Conservation (phyloP, 331 rosid species). For the Erythrophleum ivorense region DNA sequence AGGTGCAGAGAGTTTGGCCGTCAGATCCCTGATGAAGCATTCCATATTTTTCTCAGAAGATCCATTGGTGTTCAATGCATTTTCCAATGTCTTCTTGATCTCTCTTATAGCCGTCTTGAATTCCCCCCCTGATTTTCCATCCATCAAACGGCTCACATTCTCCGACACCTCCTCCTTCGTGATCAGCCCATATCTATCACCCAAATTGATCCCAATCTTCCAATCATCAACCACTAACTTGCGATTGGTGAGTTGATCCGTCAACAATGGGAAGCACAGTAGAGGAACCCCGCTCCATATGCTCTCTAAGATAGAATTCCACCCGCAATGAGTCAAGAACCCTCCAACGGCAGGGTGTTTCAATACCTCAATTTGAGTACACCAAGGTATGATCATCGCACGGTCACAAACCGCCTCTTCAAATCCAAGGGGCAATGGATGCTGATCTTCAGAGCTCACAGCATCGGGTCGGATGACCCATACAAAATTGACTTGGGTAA, state of each 20-base stretch:
- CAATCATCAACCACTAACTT: slow-evolving; percentile 67
- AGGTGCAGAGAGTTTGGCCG: background rate
- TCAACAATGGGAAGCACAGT: slow-evolving; percentile 62
- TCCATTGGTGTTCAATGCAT: slow-evolving; percentile 51
- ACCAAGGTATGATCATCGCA: slow-evolving; percentile 63
- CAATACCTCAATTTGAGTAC: slow-evolving; percentile 57
- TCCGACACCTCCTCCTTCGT: slow-evolving; percentile 42
- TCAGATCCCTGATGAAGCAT: slow-evolving; percentile 48
- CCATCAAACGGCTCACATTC: slow-evolving; percentile 52
- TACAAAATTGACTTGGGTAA: slow-evolving; percentile 52
- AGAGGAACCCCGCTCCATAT: slow-evolving; percentile 63
- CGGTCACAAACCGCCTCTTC: slow-evolving; percentile 43
- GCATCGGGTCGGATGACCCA: slow-evolving; percentile 65
- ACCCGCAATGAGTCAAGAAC: slow-evolving; percentile 68
- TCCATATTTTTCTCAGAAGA: slow-evolving; percentile 51
- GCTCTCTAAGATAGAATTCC: slow-evolving; percentile 69
- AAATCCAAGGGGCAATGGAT: slow-evolving; percentile 56
- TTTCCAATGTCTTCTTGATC: slow-evolving; percentile 45
- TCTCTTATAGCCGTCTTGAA: slow-evolving; percentile 39
- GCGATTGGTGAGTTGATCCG: slow-evolving; percentile 69
- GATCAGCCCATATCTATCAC: slow-evolving; percentile 21
- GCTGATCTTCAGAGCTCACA: slow-evolving; percentile 53
- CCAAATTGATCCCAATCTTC: slow-evolving; percentile 60
- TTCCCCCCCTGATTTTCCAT: slow-evolving; percentile 43
- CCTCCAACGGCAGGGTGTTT: slow-evolving; percentile 63